These are phyloP conservation scores for Epichloe sp. DNA, from an alignment of 2,329 filamentous ascomycete species.

Conservation along the genomic window DNA sequence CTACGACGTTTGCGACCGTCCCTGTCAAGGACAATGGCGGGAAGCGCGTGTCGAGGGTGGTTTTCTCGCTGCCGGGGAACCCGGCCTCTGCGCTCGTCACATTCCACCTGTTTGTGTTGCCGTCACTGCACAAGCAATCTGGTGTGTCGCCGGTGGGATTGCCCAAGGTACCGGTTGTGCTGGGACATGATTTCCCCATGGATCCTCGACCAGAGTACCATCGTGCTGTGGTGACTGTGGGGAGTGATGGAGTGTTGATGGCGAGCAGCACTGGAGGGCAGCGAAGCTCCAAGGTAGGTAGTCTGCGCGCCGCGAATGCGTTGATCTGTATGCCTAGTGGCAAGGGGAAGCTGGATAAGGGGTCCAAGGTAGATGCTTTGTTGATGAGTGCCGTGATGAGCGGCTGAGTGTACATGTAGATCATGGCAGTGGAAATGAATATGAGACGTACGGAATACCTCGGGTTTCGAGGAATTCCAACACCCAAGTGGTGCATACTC, in stretches of 20 bases:
- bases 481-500: no score
- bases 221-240: conserved; percentile 59
- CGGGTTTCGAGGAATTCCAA: no score
- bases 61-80: conserved; percentile 90
- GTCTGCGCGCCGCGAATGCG: conserved; percentile 78
- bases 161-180: conserved; percentile 54
- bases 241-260: conserved; percentile 52
- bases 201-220: conserved; percentile 87
- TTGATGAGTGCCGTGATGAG: conserved; percentile 49
- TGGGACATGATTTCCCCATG: conserved; percentile 60
- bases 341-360: conserved; percentile 52
- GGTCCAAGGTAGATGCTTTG: conserved; percentile 60
- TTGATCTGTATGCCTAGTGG: conserved; percentile 62
- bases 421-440: not conserved
- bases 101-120: conserved; percentile 86
- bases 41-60: conserved; percentile 48
- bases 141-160: conserved; percentile 58
- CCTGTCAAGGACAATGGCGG: conserved; percentile 49
- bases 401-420: not conserved
- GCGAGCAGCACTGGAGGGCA: conserved; percentile 82
- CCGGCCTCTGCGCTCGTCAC: conserved; percentile 88
- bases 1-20: conserved; percentile 89
- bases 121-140: conserved; percentile 63
- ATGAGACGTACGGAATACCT: not conserved
- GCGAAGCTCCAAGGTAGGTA: conserved; percentile 79